Evolutionary conservation across 2,329 filamentous ascomycete genomes (phyloP), one percentile per base, ranked within the genome.

Genomic region (Herpotrichia juniperi): DNA sequence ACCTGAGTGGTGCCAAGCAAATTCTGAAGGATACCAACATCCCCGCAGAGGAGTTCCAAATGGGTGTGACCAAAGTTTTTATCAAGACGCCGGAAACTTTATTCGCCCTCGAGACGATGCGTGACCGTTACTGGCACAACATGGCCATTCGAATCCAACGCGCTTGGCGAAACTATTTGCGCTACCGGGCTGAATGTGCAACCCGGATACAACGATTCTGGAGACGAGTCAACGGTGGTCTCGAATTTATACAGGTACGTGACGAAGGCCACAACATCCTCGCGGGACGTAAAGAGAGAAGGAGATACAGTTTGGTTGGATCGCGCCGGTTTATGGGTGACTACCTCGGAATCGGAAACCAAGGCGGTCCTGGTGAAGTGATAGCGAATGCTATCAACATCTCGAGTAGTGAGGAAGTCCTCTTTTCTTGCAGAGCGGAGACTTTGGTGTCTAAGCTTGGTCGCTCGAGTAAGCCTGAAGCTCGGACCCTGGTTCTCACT

Each of bases 91-190:
- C 94, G 0, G 94, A 99, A 75, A 99, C 94, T 0, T 79, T 99
- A 1, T 99, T 99, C 69, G 94, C 94, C 2, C 80, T 99, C 10
- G 94, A 99, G 75, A 93, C 96, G 51, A 97, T 99, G 93, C 86
- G 94, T 69, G 94, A 99, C 72, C 84, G 91, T 50, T 99, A 97
- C 76, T 97, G 93, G 93, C 93, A 97, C 76, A 99, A 97, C 77
- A 97, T 99, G 94, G 94, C 94, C 3, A 96, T 93, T 54, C 87
- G 94, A 53, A 97, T 99, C 53, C 94, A 99, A 77, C 86, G 94
- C 62, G 94, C 96, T 69, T 99, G 94, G 94, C 86, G 94, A 65
- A 96, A 96, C 46, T 97, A 97, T 69, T 83, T 97, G 34, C 87
- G 93, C 4, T 97, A 97, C 75, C 86, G 94, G 39, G 89, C 87